phyloP scores from a whole-genome alignment of 768 basidiomycete genomes.

The Royoungia palumana region DNA sequence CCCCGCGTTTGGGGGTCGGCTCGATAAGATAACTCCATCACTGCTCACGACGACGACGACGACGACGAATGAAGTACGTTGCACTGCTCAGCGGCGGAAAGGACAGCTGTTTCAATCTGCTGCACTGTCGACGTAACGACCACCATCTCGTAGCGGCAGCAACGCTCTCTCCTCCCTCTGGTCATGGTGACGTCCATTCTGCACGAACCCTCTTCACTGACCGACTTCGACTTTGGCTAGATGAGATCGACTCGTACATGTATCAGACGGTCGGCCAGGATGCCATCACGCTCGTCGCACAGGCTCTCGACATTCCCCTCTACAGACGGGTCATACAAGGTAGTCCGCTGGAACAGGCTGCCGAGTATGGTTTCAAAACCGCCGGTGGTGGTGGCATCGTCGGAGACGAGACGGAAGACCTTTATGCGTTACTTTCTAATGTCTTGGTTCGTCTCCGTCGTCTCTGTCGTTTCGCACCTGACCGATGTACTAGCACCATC shows the following conservation, averaged over 20 bases:
- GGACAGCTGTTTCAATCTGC: constrained; percentile 93
- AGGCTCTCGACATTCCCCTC: constrained; percentile 82
- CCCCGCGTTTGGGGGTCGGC: constrained; percentile 20
- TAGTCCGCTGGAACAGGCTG: constrained; percentile 70
- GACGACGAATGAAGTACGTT: constrained; percentile 75
- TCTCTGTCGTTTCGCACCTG: neutral
- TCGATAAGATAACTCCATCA: constrained; percentile 15
- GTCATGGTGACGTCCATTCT: constrained; percentile 62
- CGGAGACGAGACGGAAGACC: constrained; percentile 97
- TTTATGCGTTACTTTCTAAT: constrained; percentile 62
- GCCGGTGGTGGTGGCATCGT: constrained; percentile 47
- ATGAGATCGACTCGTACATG: constrained; percentile 97
- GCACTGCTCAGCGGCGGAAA: constrained; percentile 96
- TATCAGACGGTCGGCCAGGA: constrained; percentile 99
- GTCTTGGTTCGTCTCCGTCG: constrained; percentile 63
- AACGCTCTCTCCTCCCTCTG: constrained; percentile 77
- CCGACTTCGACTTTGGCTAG: constrained; percentile 45
- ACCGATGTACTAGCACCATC: constrained; percentile 46
- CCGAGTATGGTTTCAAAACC: constrained; percentile 78
- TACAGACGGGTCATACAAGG: constrained; percentile 81
- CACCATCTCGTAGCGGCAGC: constrained; percentile 88
- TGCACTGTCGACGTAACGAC: constrained; percentile 83
- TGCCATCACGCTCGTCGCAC: constrained; percentile 81
- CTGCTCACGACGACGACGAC: neutral
- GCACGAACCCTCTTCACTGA: constrained; percentile 1